Evolutionary conservation across 1,284 basidiomycete species (phyloP).

Genomic region (Baeospora myosura): DNA sequence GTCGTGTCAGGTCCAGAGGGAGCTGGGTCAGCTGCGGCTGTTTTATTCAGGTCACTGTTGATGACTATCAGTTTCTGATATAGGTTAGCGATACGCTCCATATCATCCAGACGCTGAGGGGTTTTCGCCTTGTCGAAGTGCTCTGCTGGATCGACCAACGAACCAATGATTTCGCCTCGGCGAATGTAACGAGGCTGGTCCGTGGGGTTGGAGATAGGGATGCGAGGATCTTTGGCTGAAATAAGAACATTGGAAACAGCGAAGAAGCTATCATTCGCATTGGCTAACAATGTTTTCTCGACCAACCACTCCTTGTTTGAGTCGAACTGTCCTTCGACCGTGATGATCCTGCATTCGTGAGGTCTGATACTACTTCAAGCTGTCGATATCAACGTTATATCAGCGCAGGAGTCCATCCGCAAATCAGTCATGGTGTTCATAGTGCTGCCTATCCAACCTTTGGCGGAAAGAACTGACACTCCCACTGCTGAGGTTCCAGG

Average conservation of each 20-base stretch:
- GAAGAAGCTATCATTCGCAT: not conserved
- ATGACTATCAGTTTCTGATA: too few species aligned
- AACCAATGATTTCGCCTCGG: not conserved
- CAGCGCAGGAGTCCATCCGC: constrained; percentile 14
- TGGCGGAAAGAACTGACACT: constrained; percentile 6
- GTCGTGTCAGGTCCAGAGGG: too few species aligned
- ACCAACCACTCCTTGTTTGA: not conserved
- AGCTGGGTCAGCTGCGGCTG: too few species aligned
- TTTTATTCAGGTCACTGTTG: too few species aligned
- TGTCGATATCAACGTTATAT: constrained; percentile 7
- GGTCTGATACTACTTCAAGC: not conserved
- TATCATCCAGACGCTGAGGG: too few species aligned
- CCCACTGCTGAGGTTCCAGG: constrained; percentile 4
- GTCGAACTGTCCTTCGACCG: not conserved
- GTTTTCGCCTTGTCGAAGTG: too few species aligned
- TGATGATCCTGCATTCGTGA: not conserved
- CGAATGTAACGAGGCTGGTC: not conserved
- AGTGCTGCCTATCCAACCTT: constrained; percentile 4
- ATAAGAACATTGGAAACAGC: not conserved
- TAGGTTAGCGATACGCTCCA: too few species aligned
- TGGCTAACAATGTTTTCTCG: not conserved
- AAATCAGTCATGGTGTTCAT: constrained; percentile 2
- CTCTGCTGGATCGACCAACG: too few species aligned
- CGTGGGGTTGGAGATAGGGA: not conserved
- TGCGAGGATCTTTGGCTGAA: not conserved